phyloP scores from a whole-genome alignment of 768 basidiomycete species.

The Imleria badia region DNA sequence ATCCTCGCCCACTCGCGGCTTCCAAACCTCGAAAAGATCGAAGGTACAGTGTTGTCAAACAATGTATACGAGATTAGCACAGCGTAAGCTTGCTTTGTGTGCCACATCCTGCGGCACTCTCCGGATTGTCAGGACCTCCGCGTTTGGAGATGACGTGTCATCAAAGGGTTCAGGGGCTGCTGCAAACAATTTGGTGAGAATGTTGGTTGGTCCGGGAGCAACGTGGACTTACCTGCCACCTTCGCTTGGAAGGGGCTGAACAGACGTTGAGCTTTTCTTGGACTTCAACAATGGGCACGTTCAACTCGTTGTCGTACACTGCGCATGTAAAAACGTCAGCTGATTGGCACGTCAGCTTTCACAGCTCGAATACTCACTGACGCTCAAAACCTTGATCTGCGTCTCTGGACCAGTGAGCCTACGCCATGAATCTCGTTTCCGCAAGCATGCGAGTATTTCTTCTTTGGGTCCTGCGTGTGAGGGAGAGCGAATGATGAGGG shows the following conservation, averaged over 20 bases:
- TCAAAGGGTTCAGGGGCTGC: conserved; percentile 13
- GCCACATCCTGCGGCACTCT: conserved; percentile 67
- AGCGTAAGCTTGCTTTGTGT: conserved; percentile 2
- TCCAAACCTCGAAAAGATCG: conserved; percentile 85
- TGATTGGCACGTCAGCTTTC: not conserved
- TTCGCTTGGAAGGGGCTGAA: conserved; percentile 62
- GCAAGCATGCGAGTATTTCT: conserved; percentile 52
- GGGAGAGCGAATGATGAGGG: not conserved
- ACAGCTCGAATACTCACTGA: no score
- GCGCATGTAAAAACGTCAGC: conserved; percentile 1
- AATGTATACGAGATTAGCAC: conserved; percentile 7
- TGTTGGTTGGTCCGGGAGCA: not conserved
- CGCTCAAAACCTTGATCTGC: conserved; percentile 39
- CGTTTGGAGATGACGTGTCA: conserved; percentile 32
- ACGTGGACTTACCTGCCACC: conserved; percentile 37
- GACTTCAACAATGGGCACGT: conserved; percentile 48
- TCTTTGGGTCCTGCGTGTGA: conserved; percentile 55
- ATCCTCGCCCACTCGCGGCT: conserved; percentile 70
- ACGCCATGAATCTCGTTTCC: conserved; percentile 60
- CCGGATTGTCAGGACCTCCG: conserved; percentile 57
- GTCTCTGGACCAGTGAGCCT: conserved; percentile 57
- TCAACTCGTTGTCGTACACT: conserved; percentile 50
- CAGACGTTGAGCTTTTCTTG: no score
- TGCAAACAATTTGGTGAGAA: conserved; percentile 5
- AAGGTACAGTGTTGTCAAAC: conserved; percentile 60